These are phyloP conservation scores for Botryotinia convoluta DNA, from an alignment of 2,329 filamentous ascomycete species.

Conservation along the genomic window DNA sequence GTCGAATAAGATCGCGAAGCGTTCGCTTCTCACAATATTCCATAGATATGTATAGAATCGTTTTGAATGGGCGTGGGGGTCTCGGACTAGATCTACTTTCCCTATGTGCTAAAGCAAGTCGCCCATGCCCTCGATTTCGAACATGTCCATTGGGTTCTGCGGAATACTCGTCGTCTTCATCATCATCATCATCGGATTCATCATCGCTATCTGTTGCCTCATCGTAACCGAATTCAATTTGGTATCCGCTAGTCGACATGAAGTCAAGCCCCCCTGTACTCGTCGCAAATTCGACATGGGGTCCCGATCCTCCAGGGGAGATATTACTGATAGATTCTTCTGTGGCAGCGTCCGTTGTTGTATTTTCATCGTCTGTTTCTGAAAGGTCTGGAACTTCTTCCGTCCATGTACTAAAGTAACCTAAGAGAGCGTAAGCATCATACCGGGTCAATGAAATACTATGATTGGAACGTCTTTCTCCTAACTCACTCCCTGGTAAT, in stretches of 20 bases:
- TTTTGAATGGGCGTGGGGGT: conserved; percentile 57
- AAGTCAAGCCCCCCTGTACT: conserved; percentile 87
- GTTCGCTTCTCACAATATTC: conserved; percentile 93
- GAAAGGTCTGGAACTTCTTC: conserved; percentile 62
- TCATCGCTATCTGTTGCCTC: conserved; percentile 44
- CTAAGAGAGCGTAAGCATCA: conserved; percentile 48
- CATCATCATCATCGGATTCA: conserved; percentile 33
- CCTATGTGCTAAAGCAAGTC: conserved; percentile 28
- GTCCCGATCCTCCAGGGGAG: conserved; percentile 31
- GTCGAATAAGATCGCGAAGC: conserved; percentile 79
- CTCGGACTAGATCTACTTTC: conserved; percentile 35
- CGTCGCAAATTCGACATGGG: conserved; percentile 35
- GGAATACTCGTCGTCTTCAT: conserved; percentile 43
- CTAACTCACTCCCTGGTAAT: too few species aligned
- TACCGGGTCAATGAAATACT: too few species aligned
- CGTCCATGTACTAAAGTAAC: conserved; percentile 95
- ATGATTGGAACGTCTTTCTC: not conserved
- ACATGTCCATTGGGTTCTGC: conserved; percentile 43
- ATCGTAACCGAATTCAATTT: conserved; percentile 71
- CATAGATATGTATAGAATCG: conserved; percentile 95
- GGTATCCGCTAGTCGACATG: conserved; percentile 80
- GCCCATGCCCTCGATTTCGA: conserved; percentile 22
- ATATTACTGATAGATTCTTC: conserved; percentile 32
- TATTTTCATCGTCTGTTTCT: conserved; percentile 55
- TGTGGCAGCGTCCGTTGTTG: conserved; percentile 46